These are phyloP conservation scores for Plenodomus tracheiphilus DNA, from an alignment of 2,329 filamentous ascomycete species.

Conservation along the genomic window DNA sequence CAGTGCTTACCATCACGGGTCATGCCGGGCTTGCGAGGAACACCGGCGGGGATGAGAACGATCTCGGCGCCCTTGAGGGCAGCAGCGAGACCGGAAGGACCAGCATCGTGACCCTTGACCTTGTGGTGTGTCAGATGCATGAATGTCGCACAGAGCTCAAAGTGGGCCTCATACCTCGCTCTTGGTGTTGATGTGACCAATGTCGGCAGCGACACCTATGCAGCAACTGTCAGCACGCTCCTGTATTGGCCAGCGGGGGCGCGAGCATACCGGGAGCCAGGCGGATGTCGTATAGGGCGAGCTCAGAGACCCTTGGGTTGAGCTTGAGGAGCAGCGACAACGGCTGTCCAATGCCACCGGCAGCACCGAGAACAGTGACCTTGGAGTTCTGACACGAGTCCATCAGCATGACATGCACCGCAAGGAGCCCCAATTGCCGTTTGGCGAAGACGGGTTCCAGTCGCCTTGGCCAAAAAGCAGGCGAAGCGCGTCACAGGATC, in stretches of 20 bases:
- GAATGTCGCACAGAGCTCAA: slow-evolving; percentile 7
- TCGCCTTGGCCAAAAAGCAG: slow-evolving; percentile 20
- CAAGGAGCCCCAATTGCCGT: slow-evolving; percentile 11
- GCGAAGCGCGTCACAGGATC: slow-evolving; percentile 12
- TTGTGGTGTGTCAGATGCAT: slow-evolving; percentile 36
- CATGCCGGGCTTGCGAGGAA: slow-evolving; percentile 99
- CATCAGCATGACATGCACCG: slow-evolving; percentile 24
- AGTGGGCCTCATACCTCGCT: slow-evolving; percentile 59
- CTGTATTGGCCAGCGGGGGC: neutral
- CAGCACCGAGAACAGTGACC: slow-evolving; percentile 94
- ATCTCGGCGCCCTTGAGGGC: slow-evolving; percentile 88
- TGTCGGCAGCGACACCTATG: slow-evolving; percentile 92
- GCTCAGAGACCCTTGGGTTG: slow-evolving; percentile 90
- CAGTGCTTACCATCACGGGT: slow-evolving; percentile 76
- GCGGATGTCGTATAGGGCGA: slow-evolving; percentile 97
- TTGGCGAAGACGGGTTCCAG: slow-evolving; percentile 5
- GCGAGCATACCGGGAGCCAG: slow-evolving; percentile 78
- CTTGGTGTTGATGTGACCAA: slow-evolving; percentile 99
- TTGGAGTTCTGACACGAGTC: slow-evolving; percentile 76
- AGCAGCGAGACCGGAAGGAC: slow-evolving; percentile 71
- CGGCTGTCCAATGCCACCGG: slow-evolving; percentile 97
- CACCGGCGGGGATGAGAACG: slow-evolving; percentile 96
- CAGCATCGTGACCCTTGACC: slow-evolving; percentile 87
- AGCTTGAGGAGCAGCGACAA: slow-evolving; percentile 98
- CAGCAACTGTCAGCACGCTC: slow-evolving; percentile 21